phyloP scores from a whole-genome alignment of 2,329 filamentous ascomycete species.

The Sordariomycetes sp. region DNA sequence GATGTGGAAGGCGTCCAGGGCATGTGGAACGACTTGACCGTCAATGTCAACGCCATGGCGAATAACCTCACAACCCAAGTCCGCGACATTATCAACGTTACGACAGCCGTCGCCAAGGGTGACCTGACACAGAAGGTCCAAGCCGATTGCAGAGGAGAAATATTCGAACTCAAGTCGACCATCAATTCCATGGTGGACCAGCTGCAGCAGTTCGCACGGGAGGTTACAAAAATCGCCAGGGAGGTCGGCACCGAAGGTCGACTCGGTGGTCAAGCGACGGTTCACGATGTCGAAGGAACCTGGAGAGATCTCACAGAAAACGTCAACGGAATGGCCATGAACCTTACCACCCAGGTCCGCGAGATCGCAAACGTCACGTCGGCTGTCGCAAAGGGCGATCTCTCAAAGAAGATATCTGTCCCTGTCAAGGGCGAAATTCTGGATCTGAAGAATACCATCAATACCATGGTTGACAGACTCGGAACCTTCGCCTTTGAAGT shows the following conservation, averaged over 20 bases:
- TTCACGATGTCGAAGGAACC: conserved; percentile 93
- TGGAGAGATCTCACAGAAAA: conserved; percentile 94
- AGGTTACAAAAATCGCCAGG: conserved; percentile 91
- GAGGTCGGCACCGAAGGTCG: conserved; percentile 95
- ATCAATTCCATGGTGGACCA: conserved; percentile 99
- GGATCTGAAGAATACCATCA: conserved; percentile 94
- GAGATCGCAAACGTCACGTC: conserved; percentile 96
- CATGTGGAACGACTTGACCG: conserved; percentile 81
- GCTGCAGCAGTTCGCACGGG: conserved; percentile 88
- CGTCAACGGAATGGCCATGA: conserved; percentile 98
- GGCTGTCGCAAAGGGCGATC: conserved; percentile 84
- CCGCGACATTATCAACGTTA: conserved; percentile 83
- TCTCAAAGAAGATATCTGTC: conserved; percentile 92
- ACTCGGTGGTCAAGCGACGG: conserved; percentile 86
- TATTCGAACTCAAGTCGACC: conserved; percentile 87
- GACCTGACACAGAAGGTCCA: conserved; percentile 96
- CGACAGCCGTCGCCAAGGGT: conserved; percentile 64
- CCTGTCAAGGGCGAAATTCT: conserved; percentile 91
- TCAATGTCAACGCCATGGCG: conserved; percentile 82
- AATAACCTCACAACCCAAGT: conserved; percentile 83
- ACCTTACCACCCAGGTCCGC: conserved; percentile 92
- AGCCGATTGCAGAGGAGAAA: conserved; percentile 85
- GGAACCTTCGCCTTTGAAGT: conserved; percentile 95
- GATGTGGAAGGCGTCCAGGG: conserved; percentile 76
- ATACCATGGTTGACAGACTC: conserved; percentile 96